Evolutionary conservation across 495 filamentous ascomycete species (phyloP).

Genomic region (Stereocaulon alpinum): DNA sequence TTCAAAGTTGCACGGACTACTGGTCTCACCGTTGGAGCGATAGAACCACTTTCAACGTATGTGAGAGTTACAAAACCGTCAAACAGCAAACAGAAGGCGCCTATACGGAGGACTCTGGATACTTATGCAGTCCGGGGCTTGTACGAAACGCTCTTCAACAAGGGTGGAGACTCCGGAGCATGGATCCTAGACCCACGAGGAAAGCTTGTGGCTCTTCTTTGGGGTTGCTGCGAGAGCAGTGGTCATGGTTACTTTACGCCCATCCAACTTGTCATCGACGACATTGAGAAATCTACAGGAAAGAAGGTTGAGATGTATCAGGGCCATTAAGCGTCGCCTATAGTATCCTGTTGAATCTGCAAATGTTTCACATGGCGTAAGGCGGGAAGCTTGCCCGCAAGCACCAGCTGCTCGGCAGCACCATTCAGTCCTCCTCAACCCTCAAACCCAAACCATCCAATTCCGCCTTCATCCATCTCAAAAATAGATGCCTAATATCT

Average conservation of each 20-base stretch:
- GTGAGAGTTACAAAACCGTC: not conserved
- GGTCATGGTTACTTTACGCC: not conserved
- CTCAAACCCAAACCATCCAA: too few relatives aligned
- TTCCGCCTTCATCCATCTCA: too few relatives aligned
- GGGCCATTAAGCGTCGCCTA: too few relatives aligned
- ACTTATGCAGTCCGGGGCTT: not conserved
- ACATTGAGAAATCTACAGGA: not conserved
- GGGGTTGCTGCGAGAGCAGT: not conserved
- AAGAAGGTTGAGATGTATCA: not conserved
- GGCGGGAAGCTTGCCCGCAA: too few relatives aligned
- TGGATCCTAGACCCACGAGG: not conserved
- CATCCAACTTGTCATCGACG: not conserved
- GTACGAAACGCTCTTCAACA: not conserved
- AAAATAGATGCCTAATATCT: too few relatives aligned
- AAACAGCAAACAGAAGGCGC: not conserved
- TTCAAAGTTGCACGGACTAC: not conserved
- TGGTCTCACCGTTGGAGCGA: not conserved
- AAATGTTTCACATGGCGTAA: too few relatives aligned
- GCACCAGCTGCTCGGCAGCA: too few relatives aligned
- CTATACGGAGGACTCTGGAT: not conserved
- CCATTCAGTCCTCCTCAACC: too few relatives aligned
- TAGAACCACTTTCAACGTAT: not conserved
- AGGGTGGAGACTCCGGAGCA: not conserved
- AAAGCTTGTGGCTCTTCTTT: not conserved
- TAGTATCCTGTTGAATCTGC: too few relatives aligned